phyloP scores from a whole-genome alignment of 2,329 filamentous ascomycete genomes.

The Diaporthe destruens region DNA sequence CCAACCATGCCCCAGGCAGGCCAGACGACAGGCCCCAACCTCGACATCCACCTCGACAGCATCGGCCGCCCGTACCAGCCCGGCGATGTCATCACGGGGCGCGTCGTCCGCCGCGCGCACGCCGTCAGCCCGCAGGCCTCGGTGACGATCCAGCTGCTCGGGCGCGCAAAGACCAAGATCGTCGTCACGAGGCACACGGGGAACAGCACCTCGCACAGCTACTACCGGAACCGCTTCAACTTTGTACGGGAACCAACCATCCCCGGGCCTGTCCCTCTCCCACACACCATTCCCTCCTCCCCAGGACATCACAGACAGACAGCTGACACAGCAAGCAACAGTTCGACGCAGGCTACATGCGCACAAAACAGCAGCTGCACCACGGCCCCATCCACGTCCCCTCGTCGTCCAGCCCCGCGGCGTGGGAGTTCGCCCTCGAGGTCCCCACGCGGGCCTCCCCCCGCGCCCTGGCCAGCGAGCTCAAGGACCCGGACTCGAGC shows the following conservation, averaged over 20 bases:
- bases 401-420: neutral
- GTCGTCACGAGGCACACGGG: conserved; percentile 30
- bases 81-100: conserved; percentile 49
- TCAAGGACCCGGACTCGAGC: conserved; percentile 37
- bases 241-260: too few species aligned
- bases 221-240: conserved; percentile 46
- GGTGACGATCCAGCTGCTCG: conserved; percentile 45
- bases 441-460: conserved; percentile 45
- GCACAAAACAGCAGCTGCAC: conserved; percentile 29
- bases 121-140: conserved; percentile 44
- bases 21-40: conserved; percentile 2
- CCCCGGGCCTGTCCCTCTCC: too few species aligned
- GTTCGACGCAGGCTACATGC: conserved; percentile 17
- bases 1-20: conserved; percentile 37
- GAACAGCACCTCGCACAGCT: neutral
- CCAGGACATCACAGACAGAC: too few species aligned
- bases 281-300: too few species aligned
- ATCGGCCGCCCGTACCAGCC: conserved; percentile 33
- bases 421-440: conserved; percentile 49
- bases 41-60: conserved; percentile 36
- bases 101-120: conserved; percentile 43
- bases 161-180: conserved; percentile 48
- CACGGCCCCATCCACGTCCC: conserved; percentile 48
- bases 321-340: neutral
- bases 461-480: neutral